Base-by-base conservation (phyloP, 805 yeast species). In the Candida silvatica region DNA sequence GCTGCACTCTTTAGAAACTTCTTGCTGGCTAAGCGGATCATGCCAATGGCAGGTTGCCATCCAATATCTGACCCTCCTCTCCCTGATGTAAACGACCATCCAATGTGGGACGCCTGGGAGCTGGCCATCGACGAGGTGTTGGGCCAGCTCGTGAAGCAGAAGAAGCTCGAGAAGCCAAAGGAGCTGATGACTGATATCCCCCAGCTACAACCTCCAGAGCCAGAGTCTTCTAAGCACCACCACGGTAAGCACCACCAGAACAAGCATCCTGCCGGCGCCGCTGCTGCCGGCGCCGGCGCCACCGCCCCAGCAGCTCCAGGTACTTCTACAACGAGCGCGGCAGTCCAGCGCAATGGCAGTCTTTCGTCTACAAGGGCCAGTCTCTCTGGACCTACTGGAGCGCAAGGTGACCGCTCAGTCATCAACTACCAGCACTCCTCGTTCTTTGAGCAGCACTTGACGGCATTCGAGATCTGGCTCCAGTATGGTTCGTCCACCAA, bases 51-150 rank as follows among this genome's bases (percentile, higher is more conserved):
- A 45, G 87, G 88, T 40, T 88, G 97, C 54, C 94, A 87, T 51
- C 97, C 98, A 1, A 77, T 88, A 3, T 85, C 95, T 14, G 94
- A 86, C 43, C 98, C 98, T 1, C 86, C 83, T 7, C 62, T 92
- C 26, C 97, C 98, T 0, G 92, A 86, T 36, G 73, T 79, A 5
- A 76, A 83, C 31, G 71, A 74, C 41, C 97, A 92, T 52, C 77
- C 94, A 4, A 79, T 92, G 84, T 92, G 98, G 98, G 92, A 86
- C 39, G 80, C 96, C 0, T 92, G 98, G 97, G 97, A 92, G 52
- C 65, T 92, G 42, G 97, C 98, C 0, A 80, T 92, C 27, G 97
- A 92, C 54, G 97, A 92, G 52, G 94, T 94, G 4, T 62, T 92
- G 30, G 74, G 84, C 2, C 87, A 81, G 48, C 57, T 81, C 28